These are phyloP conservation scores for Suillus decipiens DNA, from an alignment of 768 basidiomycete species.

Conservation along the genomic window DNA sequence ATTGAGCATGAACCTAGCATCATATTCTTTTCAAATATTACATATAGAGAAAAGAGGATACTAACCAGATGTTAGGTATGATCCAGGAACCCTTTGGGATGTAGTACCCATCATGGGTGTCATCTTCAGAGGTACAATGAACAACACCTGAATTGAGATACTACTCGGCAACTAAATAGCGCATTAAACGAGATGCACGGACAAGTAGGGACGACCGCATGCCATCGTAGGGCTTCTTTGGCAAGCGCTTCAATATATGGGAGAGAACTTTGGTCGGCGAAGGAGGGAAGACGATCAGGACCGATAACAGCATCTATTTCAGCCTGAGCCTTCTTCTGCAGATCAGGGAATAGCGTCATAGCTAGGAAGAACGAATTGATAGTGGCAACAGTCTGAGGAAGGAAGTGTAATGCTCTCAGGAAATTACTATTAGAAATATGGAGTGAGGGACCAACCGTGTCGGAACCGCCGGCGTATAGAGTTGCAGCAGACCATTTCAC, in stretches of 20 bases:
- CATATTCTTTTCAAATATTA: constrained; percentile 1
- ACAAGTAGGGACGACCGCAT: constrained; percentile 41
- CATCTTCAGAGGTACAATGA: constrained; percentile 60
- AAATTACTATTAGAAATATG: neutral
- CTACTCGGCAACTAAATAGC: constrained; percentile 33
- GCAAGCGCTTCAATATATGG: constrained; percentile 63
- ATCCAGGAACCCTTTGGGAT: constrained; percentile 49
- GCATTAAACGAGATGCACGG: constrained; percentile 35
- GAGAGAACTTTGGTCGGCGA: constrained; percentile 55
- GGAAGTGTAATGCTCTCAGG: neutral
- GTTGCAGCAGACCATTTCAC: constrained; percentile 61
- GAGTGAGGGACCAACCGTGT: neutral
- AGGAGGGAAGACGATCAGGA: constrained; percentile 58
- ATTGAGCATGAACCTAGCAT: constrained; percentile 25
- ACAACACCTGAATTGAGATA: constrained; percentile 24
- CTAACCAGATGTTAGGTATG: constrained; percentile 26
- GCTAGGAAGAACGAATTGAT: constrained; percentile 12
- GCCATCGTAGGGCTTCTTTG: constrained; percentile 56
- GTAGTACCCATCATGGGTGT: constrained; percentile 60
- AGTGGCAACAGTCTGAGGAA: constrained; percentile 6
- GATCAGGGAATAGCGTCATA: constrained; percentile 36
- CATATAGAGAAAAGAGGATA: constrained; percentile 9
- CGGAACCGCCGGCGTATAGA: constrained; percentile 25
- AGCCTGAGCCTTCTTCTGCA: constrained; percentile 56
- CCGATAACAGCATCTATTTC: constrained; percentile 65